Conservation (phyloP, 768 basidiomycete genomes). For the Gloeophyllum trabeum region DNA sequence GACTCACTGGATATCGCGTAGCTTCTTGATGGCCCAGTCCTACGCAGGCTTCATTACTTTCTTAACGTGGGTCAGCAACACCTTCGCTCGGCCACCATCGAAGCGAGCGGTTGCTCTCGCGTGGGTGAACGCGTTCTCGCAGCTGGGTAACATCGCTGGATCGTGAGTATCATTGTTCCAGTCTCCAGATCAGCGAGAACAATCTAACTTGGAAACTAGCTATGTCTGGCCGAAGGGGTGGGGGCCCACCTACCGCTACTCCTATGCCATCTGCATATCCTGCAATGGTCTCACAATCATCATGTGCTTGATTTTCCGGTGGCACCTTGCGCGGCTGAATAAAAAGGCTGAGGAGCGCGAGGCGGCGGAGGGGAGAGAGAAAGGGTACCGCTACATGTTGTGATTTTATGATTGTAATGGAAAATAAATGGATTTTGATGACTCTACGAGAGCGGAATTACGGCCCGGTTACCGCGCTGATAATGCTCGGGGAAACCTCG, state of each 20-base stretch:
- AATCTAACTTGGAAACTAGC: constrained; percentile 15
- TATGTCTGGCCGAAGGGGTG: constrained; percentile 60
- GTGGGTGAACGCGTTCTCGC: constrained; percentile 69
- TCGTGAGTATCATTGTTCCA: constrained; percentile 21
- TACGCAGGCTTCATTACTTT: constrained; percentile 67
- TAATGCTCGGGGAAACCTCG: too few species aligned
- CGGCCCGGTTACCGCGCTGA: too few species aligned
- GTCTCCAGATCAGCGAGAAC: neutral
- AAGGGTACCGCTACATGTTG: constrained; percentile 33
- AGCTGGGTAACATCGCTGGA: constrained; percentile 77
- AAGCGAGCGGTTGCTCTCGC: constrained; percentile 86
- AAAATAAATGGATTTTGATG: too few species aligned
- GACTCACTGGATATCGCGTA: too few species aligned
- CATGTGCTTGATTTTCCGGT: constrained; percentile 24
- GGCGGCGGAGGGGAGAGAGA: constrained; percentile 22
- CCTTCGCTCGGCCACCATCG: constrained; percentile 68
- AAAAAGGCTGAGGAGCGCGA: constrained; percentile 25
- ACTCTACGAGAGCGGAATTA: too few species aligned
- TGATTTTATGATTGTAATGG: too few species aligned
- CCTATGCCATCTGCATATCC: constrained; percentile 65
- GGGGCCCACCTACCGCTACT: constrained; percentile 61
- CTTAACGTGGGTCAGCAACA: constrained; percentile 39
- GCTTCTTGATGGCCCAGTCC: constrained; percentile 69
- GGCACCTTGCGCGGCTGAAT: constrained; percentile 18
- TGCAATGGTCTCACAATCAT: constrained; percentile 12